Base-by-base conservation (phyloP, 345 rosid genomes). In the Iberis pinnata region DNA sequence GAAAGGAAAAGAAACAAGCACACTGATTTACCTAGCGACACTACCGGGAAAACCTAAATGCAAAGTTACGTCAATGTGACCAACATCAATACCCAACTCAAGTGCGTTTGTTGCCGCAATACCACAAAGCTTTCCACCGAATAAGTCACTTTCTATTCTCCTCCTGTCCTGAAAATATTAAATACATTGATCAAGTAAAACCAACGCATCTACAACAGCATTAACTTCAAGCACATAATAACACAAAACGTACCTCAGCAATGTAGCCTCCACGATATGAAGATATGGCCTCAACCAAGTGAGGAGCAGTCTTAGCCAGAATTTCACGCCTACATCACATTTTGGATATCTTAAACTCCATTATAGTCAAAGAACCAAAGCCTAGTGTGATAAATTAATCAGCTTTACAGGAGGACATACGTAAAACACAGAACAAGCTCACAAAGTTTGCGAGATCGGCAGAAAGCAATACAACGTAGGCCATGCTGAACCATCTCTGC, bases 41-140 rank as follows among this genome's bases (percentile, higher is more conserved):
- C 95, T 90, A 37, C 98, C 98, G 56, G 98, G 98, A 68, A 90
- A 90, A 41, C 98, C 96, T 70, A 90, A 74, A 81, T 90, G 98
- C 68, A 90, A 70, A 44, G 98, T 87, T 29, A 80, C 96, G 49
- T 90, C 96, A 47, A 90, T 82, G 56, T 84, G 95, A 32, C 98
- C 98, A 59, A 87, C 92, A 76, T 90, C 98, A 75, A 90, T 82
- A 18, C 98, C 98, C 79, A 90, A 71, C 76, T 90, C 98, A 66
- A 87, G 89, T 53, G 96, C 98, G 65, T 87, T 90, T 54, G 98
- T 90, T 26, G 98, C 92, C 67, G 87, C 89, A 71, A 90, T 73
- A 58, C 98, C 98, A 55, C 82, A 73, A 57, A 90, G 84, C 74
- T 75, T 84, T 56, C 98, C 96, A 58, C 79, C 67, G 51, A 86